Percentiles rank a stretch among this genome's conserved stretches.
These are phyloP conservation scores for Zhuliangozyma parablackwelliae DNA, from an alignment of 1,139 yeast species.

Conservation along the genomic window DNA sequence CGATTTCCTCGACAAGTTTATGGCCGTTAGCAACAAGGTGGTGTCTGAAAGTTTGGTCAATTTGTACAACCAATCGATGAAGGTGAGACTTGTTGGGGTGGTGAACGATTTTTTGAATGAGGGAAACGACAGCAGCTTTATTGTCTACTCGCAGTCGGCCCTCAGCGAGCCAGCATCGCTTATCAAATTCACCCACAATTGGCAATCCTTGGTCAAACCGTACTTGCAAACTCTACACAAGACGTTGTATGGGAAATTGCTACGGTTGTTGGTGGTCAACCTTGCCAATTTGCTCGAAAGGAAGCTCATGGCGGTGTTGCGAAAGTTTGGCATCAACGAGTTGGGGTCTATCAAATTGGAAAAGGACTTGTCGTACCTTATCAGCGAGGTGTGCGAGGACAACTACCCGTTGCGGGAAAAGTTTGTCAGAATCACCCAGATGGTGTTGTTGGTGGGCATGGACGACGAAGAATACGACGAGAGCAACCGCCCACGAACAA, in stretches of 20 bases:
- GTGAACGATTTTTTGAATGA: slow-evolving; percentile 56
- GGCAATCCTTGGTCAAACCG: slow-evolving; percentile 65
- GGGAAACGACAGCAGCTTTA: slow-evolving; percentile 38
- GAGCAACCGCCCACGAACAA: slow-evolving; percentile 18
- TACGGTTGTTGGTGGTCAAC: slow-evolving; percentile 51
- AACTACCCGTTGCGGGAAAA: slow-evolving; percentile 71
- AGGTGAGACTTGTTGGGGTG: slow-evolving; percentile 42
- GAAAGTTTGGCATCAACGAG: slow-evolving; percentile 61
- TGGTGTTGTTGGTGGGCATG: slow-evolving; percentile 74
- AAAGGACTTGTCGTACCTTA: slow-evolving; percentile 71
- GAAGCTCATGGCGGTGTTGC: slow-evolving; percentile 61
- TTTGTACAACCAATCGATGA: slow-evolving; percentile 57
- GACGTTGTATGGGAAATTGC: slow-evolving; percentile 42
- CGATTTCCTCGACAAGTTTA: slow-evolving; percentile 38
- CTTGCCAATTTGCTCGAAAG: slow-evolving; percentile 55
- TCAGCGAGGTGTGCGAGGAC: slow-evolving; percentile 58
- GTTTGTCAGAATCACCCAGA: slow-evolving; percentile 77
- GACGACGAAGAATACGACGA: slow-evolving; percentile 70
- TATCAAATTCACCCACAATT: slow-evolving; percentile 51
- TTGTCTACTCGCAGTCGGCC: slow-evolving; percentile 25
- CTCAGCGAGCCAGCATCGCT: slow-evolving; percentile 29
- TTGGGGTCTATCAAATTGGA: slow-evolving; percentile 83
- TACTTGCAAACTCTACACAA: slow-evolving; percentile 55
- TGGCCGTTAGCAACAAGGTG: slow-evolving; percentile 39
- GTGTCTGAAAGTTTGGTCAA: slow-evolving; percentile 51